Evolutionary conservation across 371 early-diverging fungal genomes (phyloP), one percentile per base, ranked within the genome.

Genomic region (Homolaphlyctis polyrhiza): DNA sequence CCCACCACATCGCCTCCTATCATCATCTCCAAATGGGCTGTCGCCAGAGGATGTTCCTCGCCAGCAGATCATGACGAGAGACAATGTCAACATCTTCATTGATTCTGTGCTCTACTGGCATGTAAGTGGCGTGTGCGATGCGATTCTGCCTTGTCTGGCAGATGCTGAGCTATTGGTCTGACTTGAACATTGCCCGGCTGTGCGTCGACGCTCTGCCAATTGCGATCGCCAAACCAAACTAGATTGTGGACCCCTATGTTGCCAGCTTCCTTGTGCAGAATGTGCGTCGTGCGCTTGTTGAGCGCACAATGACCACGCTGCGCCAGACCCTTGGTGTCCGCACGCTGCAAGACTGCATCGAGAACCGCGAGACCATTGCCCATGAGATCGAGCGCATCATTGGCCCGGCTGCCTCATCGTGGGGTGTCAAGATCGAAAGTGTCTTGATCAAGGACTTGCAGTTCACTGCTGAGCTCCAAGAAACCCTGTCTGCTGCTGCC

Each of bases 41-140:
- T 5, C 91, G 69, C 83, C 91, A 30, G 79, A 81, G 18, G 75
- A 84, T 50, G 88, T 95, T 49, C 83, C 86, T 6, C 63, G 72
- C n/a, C 92, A 95, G 72, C 74, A 77, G 23, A 89, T 95, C 69
- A 91, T 93, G 80, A 92, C 95, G 64, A 90, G 90, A 69, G 94
- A 94, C 74, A 94, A 94, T 63, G 91, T 92, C 58, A 83, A 76
- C 35, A 79, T 96, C 30, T 65, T 65, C 3, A 88, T 96, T 62
- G 96, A 95, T 65, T 83, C 88, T 1, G 93, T 95, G 5, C 68
- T 95, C 1, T 96, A 91, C 67, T 93, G 90, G 90, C 58, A 57
- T 25, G 39, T 4, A n/a, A n/a, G n/a, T n/a, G 43, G 43, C 43
- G 43, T 13, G 21, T 39, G 43, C 43, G 43, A 8, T 39, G 13